Conservation (phyloP, 2,329 filamentous ascomycete genomes). For the Pseudogymnoascus verrucosus region DNA sequence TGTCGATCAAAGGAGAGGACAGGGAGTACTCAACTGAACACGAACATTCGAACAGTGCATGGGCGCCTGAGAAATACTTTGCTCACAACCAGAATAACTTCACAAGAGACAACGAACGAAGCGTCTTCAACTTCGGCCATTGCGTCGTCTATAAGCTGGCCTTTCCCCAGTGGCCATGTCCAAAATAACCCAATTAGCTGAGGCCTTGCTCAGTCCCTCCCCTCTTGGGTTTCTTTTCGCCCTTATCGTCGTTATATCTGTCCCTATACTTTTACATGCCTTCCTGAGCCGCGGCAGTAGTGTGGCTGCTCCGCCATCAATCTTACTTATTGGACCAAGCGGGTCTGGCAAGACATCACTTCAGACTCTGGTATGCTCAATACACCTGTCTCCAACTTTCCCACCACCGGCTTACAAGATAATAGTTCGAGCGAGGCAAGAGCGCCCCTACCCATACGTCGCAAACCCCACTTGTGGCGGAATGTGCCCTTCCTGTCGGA, state of each 20-base stretch:
- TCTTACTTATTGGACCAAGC: slow-evolving; percentile 74
- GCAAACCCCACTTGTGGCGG: slow-evolving; percentile 48
- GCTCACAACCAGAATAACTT: neutral
- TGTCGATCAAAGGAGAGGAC: neutral
- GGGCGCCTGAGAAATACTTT: neutral
- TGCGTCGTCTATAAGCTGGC: neutral
- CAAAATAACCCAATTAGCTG: slow-evolving; percentile 31
- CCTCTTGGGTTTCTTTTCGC: slow-evolving; percentile 58
- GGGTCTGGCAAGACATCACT: slow-evolving; percentile 84
- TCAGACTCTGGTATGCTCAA: slow-evolving; percentile 57
- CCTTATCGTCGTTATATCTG: slow-evolving; percentile 58
- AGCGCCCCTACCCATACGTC: slow-evolving; percentile 46
- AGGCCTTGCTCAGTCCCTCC: slow-evolving; percentile 53
- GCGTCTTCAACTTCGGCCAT: neutral
- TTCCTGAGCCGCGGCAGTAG: slow-evolving; percentile 59
- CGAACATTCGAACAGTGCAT: neutral
- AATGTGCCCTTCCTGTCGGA: slow-evolving; percentile 46
- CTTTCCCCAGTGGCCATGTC: slow-evolving; percentile 8
- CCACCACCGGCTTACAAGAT: slow-evolving; percentile 11
- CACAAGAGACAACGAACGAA: neutral
- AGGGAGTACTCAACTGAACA: neutral
- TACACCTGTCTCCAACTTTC: slow-evolving; percentile 1
- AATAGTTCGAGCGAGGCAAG: slow-evolving; percentile 46
- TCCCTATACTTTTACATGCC: slow-evolving; percentile 71
- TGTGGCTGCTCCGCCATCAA: slow-evolving; percentile 62